Evolutionary conservation across 192 early-diverging fungal genomes (phyloP), one percentile per base, ranked within the genome.

Genomic region (Umbelopsis sp.): DNA sequence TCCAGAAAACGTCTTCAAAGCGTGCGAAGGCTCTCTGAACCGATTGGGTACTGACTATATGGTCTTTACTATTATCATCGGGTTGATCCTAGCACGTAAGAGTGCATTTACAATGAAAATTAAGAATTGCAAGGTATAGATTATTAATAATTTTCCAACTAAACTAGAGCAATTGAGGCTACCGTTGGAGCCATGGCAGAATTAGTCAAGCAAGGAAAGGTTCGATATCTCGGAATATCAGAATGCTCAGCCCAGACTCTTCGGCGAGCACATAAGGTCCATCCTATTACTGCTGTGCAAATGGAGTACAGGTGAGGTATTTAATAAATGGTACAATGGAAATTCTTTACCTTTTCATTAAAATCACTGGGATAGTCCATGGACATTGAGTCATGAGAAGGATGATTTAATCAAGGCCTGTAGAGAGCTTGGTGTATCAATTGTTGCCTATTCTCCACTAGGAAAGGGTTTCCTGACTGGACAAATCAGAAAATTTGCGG

Each of bases 31-130:
- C 0, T 89, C 85, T 5, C 80, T 93, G 32, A 80, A 87, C 47
- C 81, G 92, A 5, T 69, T 94, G 47, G 79, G 86, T 25, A 69
- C 92, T 21, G 90, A 90, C 14, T 90, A 93, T 77, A 84, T 92
- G 49, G 91, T 90, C 45, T 74, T 92, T 92, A 89, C 66, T 89
- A 90, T 71, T 75, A 79, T 36, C 87, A 88, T 70, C 84, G 90
- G 45, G 71, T 91, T 16, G 90, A 88, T 56, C 79, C 81, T 16
- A 74, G 73, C 20, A 86, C 76, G 70, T 80, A 70, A 78, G 75
- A 9, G 43, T 44, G 12, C 43, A 44, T 79, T 44, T 44, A 44
- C 43, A 44, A 44, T 44, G 5, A 44, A 44, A 44, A 44, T 44
- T 44, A 44, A 44, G 43, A 44, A 12, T 44, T 44, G 43, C 12